Base-by-base conservation (phyloP, 345 rosid genomes). In the Euphorbia lathyris region DNA sequence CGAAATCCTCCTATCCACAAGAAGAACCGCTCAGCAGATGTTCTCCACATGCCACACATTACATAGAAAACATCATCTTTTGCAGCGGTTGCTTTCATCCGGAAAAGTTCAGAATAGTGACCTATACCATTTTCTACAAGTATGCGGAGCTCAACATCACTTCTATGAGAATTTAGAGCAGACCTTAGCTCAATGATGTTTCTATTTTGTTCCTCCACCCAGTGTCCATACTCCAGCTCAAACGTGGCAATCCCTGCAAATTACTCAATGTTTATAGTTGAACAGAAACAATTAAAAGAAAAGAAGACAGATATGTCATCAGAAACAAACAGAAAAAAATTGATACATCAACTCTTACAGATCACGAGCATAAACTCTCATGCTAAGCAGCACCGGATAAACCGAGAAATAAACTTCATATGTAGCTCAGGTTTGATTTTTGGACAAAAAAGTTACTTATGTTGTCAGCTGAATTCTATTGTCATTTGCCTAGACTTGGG, bases 1-100 rank as follows among this genome's bases (percentile, higher is more conserved):
- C 91, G 88, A 76, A 88, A 95, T 45, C 99, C 99, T 26, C 97
- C 99, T 1, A 95, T 88, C 99, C 99, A 95, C 29, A 82, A 79
- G 85, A 95, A 95, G 71, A 92, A 87, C n/a, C 93, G 82, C 81
- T 95, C 99, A 11, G 97, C 86, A 0, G 96, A 72, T 22, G 99
- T 81, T 75, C 83, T 92, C 99, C 99, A 95, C 88, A 86, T 62
- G 29, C 99, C 99, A 0, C 82, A 85, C 83, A 95, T 91, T 69
- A 95, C 63, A 66, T 87, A 92, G 71, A 90, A 92, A 32, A 92
- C 97, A 73, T 95, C 97, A 29, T 85, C 75, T 78, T 83, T 87
- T 7, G 99, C 89, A 43, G 92, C 96, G 1, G 79, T 42, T 58
- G 97, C 77, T 80, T 95, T 95, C 96, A 88, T 78, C 36, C 80